These are phyloP conservation scores for Termitomyces sp. DNA, from an alignment of 768 basidiomycete genomes.

Conservation along the genomic window DNA sequence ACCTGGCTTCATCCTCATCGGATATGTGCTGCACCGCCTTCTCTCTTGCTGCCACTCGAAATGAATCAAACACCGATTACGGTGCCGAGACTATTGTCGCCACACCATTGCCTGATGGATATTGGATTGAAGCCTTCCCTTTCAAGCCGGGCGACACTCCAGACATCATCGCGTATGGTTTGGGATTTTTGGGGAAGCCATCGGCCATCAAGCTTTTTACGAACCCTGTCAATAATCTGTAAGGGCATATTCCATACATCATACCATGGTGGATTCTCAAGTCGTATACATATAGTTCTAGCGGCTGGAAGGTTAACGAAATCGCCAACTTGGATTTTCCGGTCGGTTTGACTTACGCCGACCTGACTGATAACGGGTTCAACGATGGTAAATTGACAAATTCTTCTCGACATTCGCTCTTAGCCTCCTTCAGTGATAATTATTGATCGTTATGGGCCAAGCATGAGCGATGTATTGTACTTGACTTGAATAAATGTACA, in stretches of 20 bases:
- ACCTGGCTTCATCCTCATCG: too few relatives aligned
- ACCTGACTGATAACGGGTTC: neutral
- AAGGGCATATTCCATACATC: neutral
- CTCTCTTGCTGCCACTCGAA: neutral
- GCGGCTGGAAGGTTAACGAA: neutral
- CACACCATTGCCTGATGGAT: neutral
- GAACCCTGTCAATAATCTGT: neutral
- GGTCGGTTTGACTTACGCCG: neutral
- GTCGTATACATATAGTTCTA: neutral
- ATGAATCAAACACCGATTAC: neutral
- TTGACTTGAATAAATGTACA: neutral
- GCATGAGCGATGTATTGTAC: neutral
- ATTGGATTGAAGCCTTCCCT: neutral
- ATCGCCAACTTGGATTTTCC: neutral
- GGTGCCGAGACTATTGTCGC: neutral
- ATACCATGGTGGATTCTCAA: too few relatives aligned
- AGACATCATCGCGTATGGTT: neutral
- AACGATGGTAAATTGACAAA: neutral
- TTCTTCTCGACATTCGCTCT: neutral
- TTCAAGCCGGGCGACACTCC: neutral
- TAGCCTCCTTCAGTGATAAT: neutral
- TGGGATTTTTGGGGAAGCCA: neutral
- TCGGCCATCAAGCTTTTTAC: neutral
- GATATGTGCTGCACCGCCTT: neutral
- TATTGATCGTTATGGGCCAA: neutral